Percentiles rank a stretch among this genome's conserved stretches.
Conservation (phyloP, 805 yeast species). For the Kockiozyma suomiensis region DNA sequence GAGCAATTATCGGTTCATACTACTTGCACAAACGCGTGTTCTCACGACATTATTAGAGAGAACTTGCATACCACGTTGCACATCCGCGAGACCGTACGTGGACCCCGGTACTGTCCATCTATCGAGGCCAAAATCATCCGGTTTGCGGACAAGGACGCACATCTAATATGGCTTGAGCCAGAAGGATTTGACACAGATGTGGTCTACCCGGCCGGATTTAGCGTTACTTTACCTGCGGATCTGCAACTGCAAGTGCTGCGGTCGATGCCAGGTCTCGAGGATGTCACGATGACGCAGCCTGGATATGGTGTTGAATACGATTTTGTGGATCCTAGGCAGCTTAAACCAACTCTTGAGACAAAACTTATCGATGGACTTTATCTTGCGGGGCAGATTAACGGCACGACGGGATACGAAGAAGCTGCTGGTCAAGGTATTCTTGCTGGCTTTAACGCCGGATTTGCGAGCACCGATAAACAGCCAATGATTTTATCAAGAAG, state of each 20-base stretch:
- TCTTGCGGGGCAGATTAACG: conserved; percentile 96
- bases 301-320: conserved; percentile 99
- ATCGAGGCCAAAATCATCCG: conserved; percentile 84
- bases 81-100: conserved; percentile 89
- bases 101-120: conserved; percentile 97
- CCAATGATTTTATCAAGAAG: conserved; percentile 66
- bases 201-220: conserved; percentile 96
- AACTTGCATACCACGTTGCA: conserved; percentile 86
- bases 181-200: conserved; percentile 86
- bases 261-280: conserved; percentile 85
- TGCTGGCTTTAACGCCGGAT: conserved; percentile 95
- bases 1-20: conserved; percentile 63
- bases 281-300: conserved; percentile 86
- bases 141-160: conserved; percentile 74
- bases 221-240: conserved; percentile 95
- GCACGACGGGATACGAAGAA: conserved; percentile 98
- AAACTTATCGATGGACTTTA: conserved; percentile 74
- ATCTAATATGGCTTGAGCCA: conserved; percentile 93
- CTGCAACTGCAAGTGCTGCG: conserved; percentile 74
- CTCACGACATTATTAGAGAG: conserved; percentile 68
- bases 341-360: conserved; percentile 76
- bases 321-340: conserved; percentile 90
- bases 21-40: conserved; percentile 72
- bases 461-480: conserved; percentile 47
- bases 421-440: conserved; percentile 96